A percentile compares a stretch with the other conserved stretches of the same genome.
phyloP scores from a whole-genome alignment of 345 rosid genomes.

The Dipteronia sinensis region DNA sequence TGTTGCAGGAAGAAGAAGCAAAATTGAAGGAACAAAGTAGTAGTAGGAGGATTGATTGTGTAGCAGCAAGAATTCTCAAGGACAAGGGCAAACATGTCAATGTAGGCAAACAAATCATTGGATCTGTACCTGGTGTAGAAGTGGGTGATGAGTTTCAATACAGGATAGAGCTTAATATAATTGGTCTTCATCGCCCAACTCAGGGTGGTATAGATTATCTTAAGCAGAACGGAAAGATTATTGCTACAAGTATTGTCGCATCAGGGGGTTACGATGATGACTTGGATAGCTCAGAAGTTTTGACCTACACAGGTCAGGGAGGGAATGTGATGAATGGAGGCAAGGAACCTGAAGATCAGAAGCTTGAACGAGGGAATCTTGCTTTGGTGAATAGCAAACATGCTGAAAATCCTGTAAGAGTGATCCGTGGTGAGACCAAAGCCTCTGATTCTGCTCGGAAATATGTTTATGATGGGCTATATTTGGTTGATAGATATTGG shows the following conservation, averaged over 20 bases:
- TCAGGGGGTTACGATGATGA: conserved; percentile 73
- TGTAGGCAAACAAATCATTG: conserved; percentile 49
- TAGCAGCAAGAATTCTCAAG: conserved; percentile 65
- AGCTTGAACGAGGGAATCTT: conserved; percentile 68
- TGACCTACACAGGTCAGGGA: conserved; percentile 80
- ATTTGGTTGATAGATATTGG: conserved; percentile 59
- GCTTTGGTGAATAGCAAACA: conserved; percentile 62
- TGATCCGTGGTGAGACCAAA: conserved; percentile 67
- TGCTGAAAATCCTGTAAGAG: conserved; percentile 60
- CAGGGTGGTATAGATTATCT: conserved; percentile 81
- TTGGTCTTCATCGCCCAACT: conserved; percentile 71
- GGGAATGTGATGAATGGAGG: conserved; percentile 62
- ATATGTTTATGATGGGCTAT: conserved; percentile 79
- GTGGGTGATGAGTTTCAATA: conserved; percentile 87
- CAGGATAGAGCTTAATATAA: conserved; percentile 65
- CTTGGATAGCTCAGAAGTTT: conserved; percentile 55
- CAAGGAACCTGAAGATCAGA: conserved; percentile 74
- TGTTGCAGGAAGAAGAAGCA: conserved; percentile 78
- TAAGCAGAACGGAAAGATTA: conserved; percentile 31
- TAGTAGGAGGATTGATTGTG: conserved; percentile 55
- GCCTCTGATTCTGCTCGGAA: conserved; percentile 38
- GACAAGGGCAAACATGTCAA: conserved; percentile 46
- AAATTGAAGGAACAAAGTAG: conserved; percentile 31
- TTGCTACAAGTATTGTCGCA: conserved; percentile 77
- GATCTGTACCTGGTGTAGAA: conserved; percentile 77